phyloP scores from a whole-genome alignment of 495 filamentous ascomycete genomes.

The Aspergillus olivimuriae region DNA sequence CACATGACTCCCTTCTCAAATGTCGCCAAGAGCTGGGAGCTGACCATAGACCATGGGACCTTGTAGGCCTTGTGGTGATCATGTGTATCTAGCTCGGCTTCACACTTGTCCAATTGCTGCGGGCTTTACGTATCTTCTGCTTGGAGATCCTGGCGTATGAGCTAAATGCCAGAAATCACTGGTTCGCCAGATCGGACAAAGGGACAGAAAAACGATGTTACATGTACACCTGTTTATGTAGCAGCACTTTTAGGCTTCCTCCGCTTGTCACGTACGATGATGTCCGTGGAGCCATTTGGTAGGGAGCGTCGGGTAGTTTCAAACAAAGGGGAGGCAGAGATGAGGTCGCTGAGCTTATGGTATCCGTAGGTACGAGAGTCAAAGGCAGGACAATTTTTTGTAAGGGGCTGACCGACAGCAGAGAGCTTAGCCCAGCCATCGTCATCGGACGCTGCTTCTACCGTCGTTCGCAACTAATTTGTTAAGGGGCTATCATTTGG shows the following conservation, averaged over 20 bases:
- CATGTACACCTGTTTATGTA: background rate
- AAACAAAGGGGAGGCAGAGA: background rate
- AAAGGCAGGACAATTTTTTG: conserved; percentile 1
- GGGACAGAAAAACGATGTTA: no score
- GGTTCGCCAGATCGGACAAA: no score
- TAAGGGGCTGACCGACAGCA: background rate
- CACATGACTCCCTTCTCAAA: no score
- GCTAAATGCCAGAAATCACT: no score
- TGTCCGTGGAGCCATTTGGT: background rate
- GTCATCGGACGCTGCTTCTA: conserved; percentile 1
- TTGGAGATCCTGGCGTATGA: no score
- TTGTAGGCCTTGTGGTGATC: no score
- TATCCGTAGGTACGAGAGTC: background rate
- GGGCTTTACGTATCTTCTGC: no score
- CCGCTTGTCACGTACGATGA: background rate
- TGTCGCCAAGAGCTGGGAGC: no score
- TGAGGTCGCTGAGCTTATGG: background rate
- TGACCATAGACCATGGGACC: no score
- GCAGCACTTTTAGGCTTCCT: background rate
- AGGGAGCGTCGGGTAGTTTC: background rate
- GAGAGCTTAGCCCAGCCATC: background rate
- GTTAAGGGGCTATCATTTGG: background rate
- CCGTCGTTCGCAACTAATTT: background rate
- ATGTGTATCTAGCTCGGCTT: no score
- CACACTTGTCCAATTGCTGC: no score